Evolutionary conservation across 2,329 filamentous ascomycete species (phyloP).

Genomic region (Aspergillus pseudotamarii): DNA sequence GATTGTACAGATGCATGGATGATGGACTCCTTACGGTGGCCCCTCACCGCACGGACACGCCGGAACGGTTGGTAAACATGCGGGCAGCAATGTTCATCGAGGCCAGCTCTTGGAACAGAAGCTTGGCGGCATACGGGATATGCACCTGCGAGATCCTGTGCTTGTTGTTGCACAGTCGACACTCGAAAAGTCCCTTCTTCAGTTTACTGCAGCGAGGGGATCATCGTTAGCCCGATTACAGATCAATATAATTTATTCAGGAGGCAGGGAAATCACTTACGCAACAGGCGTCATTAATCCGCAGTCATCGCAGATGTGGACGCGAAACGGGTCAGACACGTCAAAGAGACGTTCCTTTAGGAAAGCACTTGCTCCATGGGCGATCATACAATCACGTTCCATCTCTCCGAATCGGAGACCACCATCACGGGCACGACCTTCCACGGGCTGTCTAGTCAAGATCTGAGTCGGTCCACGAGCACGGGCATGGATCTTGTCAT

Average conservation of each 20-base stretch:
- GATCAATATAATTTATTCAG: constrained; percentile 3
- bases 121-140: constrained; percentile 95
- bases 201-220: constrained; percentile 66
- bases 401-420: constrained; percentile 99
- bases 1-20: not conserved
- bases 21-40: not conserved
- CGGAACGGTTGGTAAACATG: constrained; percentile 80
- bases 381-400: constrained; percentile 99
- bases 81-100: constrained; percentile 98
- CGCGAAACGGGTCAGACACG: constrained; percentile 95
- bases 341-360: constrained; percentile 97
- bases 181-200: constrained; percentile 94
- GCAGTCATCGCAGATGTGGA: constrained; percentile 98
- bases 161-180: constrained; percentile 98
- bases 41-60: constrained; percentile 45
- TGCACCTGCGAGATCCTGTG: constrained; percentile 97
- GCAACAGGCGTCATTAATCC: constrained; percentile 98
- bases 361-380: constrained; percentile 96
- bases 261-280: constrained; percentile 63
- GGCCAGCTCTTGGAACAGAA: constrained; percentile 96
- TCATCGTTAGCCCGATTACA: constrained; percentile 26
- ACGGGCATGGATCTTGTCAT: constrained; percentile 99
- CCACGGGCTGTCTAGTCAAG: constrained; percentile 93
- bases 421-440: constrained; percentile 96
- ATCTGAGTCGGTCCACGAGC: constrained; percentile 96